phyloP scores from a whole-genome alignment of 164 flowering plant species.

The Dillenia turbinata region DNA sequence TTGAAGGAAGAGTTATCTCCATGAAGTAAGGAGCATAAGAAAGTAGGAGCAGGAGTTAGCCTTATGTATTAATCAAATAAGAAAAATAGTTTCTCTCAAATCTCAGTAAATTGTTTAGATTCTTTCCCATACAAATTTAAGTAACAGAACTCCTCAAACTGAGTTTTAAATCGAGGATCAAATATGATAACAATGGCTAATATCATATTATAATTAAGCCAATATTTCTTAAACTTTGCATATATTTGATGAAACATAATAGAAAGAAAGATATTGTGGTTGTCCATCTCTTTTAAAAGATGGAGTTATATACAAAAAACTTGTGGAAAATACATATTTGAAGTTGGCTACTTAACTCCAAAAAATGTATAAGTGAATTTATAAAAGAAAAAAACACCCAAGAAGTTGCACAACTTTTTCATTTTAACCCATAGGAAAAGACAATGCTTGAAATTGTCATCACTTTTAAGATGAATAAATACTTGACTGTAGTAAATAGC shows the following conservation, averaged over 20 bases:
- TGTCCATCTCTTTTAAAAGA: not conserved
- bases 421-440: constrained; percentile 2
- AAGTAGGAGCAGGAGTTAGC: too few species aligned
- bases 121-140: too few species aligned
- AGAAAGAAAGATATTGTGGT: not conserved
- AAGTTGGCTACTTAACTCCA: constrained; percentile 3
- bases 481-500: constrained; percentile 1
- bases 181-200: constrained; percentile 3
- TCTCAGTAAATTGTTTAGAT: too few species aligned
- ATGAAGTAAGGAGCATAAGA: too few species aligned
- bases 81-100: too few species aligned
- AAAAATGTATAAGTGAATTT: constrained; percentile 2
- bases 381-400: constrained; percentile 8
- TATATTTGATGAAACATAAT: not conserved
- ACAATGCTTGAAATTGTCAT: constrained; percentile 2
- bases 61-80: too few species aligned
- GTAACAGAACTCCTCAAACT: not conserved
- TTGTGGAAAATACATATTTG: constrained; percentile 10
- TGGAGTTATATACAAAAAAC: not conserved
- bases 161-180: constrained; percentile 9
- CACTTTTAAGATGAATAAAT: not conserved
- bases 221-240: constrained; percentile 12
- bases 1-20: too few species aligned
- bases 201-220: constrained; percentile 3
- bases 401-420: constrained; percentile 5